Evolutionary conservation across 2,329 filamentous ascomycete genomes (phyloP).

Genomic region (Lojkania enalia): DNA sequence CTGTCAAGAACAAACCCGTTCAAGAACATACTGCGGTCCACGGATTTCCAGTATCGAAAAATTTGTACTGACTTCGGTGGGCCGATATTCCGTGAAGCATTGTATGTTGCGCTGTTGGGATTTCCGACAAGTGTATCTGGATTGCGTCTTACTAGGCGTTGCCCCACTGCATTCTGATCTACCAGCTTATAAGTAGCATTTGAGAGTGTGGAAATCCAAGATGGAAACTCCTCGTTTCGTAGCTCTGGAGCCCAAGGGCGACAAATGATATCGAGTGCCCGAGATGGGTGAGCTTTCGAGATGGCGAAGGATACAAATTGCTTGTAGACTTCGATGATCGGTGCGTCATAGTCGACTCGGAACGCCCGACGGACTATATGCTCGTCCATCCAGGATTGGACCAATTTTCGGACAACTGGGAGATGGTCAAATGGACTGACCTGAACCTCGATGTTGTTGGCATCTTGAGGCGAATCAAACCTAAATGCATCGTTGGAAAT

Average conservation of each 20-base stretch:
- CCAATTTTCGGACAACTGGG: too few species aligned
- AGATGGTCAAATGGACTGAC: too few species aligned
- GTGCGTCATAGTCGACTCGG: conserved; percentile 37
- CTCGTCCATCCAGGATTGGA: too few species aligned
- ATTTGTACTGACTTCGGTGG: neutral
- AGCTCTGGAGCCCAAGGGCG: conserved; percentile 43
- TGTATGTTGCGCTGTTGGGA: neutral
- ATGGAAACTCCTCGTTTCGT: too few species aligned
- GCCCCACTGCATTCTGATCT: neutral
- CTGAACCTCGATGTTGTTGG: too few species aligned
- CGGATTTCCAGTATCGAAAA: too few species aligned
- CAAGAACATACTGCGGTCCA: conserved; percentile 38
- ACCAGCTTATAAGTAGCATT: neutral
- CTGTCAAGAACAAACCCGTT: conserved; percentile 35
- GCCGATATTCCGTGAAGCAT: neutral
- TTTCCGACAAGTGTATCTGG: neutral
- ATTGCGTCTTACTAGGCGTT: neutral
- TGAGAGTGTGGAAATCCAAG: too few species aligned
- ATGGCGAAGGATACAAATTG: conserved; percentile 44
- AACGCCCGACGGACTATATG: neutral
- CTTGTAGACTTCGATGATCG: conserved; percentile 37
- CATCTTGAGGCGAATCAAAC: too few species aligned
- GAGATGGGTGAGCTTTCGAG: conserved; percentile 16
- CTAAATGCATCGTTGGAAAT: conserved; percentile 38
- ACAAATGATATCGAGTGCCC: conserved; percentile 46